A percentile compares a stretch with the other conserved stretches of the same genome.
Evolutionary conservation across 139 green algal genomes (phyloP).

Genomic region (Chlamydomonas sp.): DNA sequence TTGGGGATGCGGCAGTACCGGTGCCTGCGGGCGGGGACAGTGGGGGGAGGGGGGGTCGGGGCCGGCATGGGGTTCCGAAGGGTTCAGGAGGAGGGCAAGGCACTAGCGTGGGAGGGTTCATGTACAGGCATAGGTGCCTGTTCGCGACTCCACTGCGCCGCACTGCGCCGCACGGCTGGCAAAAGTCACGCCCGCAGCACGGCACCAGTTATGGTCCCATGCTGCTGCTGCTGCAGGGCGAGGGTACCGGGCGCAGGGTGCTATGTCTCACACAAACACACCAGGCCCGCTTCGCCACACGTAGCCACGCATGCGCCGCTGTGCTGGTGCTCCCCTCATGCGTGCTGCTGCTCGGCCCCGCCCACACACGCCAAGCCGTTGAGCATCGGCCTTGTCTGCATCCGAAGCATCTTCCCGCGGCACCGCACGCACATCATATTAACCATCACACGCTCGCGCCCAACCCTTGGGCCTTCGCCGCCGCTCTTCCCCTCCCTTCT

Average conservation of each 20-base stretch:
- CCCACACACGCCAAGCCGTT: not conserved
- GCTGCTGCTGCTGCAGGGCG: too few species aligned
- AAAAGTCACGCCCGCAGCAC: not conserved
- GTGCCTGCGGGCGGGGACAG: conserved; percentile 23
- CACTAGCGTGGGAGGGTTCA: too few species aligned
- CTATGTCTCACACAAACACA: too few species aligned
- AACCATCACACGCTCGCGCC: conserved; percentile 4
- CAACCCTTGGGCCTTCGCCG: not conserved
- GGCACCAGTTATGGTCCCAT: too few species aligned
- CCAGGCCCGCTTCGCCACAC: too few species aligned
- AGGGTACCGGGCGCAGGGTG: too few species aligned
- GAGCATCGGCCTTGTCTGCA: not conserved
- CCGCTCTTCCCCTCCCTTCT: not conserved
- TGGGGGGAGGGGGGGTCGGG: not conserved
- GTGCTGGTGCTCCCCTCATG: too few species aligned
- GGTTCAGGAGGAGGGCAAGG: not conserved
- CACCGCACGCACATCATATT: not conserved
- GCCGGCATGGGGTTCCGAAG: not conserved
- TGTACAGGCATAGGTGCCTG: not conserved
- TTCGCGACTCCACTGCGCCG: not conserved
- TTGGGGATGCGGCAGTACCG: conserved; percentile 45
- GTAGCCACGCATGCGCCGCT: too few species aligned
- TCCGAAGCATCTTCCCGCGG: not conserved
- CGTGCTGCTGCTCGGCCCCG: too few species aligned
- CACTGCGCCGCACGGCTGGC: not conserved